phyloP scores from a whole-genome alignment of 495 filamentous ascomycete genomes.

The Penicillium maclennaniae region DNA sequence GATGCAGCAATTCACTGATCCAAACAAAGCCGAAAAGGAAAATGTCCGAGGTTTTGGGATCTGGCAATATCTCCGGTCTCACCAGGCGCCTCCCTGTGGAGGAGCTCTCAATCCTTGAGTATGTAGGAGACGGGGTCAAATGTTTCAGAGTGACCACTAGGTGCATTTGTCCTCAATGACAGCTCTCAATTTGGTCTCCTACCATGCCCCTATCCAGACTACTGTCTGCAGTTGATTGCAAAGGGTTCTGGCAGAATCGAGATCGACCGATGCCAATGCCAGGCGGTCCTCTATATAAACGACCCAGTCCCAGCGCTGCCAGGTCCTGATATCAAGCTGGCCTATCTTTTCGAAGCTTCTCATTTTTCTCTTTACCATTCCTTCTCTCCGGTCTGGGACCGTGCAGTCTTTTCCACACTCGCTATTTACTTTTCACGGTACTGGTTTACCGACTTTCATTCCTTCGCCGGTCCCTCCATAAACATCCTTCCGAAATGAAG shows the following conservation, averaged over 20 bases:
- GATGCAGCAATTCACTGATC: slow-evolving; percentile 2
- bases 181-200: slow-evolving; percentile 4
- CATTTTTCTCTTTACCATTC: slow-evolving; percentile 19
- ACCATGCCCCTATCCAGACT: not conserved
- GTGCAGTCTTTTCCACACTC: slow-evolving; percentile 24
- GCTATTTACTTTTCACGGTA: slow-evolving; percentile 24
- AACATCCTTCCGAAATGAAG: slow-evolving; percentile 32
- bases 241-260: slow-evolving; percentile 8
- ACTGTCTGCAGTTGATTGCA: slow-evolving; percentile 22
- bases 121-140: slow-evolving; percentile 7
- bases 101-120: slow-evolving; percentile 3
- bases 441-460: slow-evolving; percentile 34
- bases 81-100: slow-evolving; percentile 8
- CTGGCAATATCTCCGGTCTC: slow-evolving; percentile 10
- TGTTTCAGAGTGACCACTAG: slow-evolving; percentile 17
- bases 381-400: slow-evolving; percentile 40
- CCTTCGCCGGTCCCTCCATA: slow-evolving; percentile 11
- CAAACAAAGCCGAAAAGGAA: not conserved
- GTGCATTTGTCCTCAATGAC: slow-evolving; percentile 3
- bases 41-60: not conserved
- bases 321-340: slow-evolving; percentile 14
- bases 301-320: not conserved
- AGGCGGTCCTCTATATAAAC: slow-evolving; percentile 12
- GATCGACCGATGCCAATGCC: slow-evolving; percentile 2
- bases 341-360: slow-evolving; percentile 14